Base-by-base conservation (phyloP, 805 yeast genomes). In the Cyberlindnera bimundalis region DNA sequence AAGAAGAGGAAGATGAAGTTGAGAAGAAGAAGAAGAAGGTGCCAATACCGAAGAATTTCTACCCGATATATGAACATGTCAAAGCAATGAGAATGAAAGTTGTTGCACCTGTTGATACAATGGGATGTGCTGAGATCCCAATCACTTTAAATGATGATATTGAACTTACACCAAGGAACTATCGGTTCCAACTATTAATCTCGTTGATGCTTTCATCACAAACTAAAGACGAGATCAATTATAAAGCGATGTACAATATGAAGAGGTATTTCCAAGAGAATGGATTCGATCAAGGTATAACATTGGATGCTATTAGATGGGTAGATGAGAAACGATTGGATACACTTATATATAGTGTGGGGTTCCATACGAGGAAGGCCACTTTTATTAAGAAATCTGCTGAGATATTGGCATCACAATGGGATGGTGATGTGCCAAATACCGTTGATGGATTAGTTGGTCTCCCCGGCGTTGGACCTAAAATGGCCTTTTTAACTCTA, bases 401-500 rank as follows among this genome's bases (percentile, higher is more conserved):
- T 7, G 66, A 65, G 37, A 65, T 84, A 5, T 49, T 89, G 8
- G 51, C 55, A 3, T 73, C 70, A 2, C 54, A 71, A 16, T 78
- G 70, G 56, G 65, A 67, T 10, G 79, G 79, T 7, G 96, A 89
- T 49, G 72, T 91, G 3, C 98, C 98, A 0, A 62, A 72, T 43
- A 71, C 81, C 2, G 70, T 84, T 8, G 78, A 73, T 6, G 90
- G 81, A 1, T 69, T 90, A 37, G 69, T 75, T 5, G 61, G 73
- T 0, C 65, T 90, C 24, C 96, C 96, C 0, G 98, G 98, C 0
- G 95, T 90, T 3, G 98, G 98, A 0, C 96, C 96, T 8, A 90
- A 90, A 59, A 90, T 90, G 98, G 96, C 95, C 0, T 84, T 76
- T 58, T 63, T 90, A 29, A 70, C 90, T 2, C 65, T 88, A 43